These are phyloP conservation scores for Sanghuangporus baumii DNA, from an alignment of 1,284 basidiomycete genomes.

Conservation along the genomic window DNA sequence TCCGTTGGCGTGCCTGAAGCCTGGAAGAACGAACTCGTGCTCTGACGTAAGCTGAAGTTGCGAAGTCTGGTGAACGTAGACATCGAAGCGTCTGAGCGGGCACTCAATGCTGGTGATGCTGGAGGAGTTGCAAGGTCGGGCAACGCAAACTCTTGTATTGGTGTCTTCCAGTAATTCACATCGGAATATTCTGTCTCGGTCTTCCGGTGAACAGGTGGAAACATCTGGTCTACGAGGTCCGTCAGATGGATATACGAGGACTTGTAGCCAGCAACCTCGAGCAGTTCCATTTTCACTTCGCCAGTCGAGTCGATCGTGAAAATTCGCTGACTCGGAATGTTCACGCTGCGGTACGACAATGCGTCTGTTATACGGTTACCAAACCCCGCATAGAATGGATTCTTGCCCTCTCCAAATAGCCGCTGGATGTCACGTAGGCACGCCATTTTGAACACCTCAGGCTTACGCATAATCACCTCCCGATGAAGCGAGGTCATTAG, in stretches of 20 bases:
- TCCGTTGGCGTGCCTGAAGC: slow-evolving; percentile 25
- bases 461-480: slow-evolving; percentile 98
- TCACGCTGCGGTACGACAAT: slow-evolving; percentile 92
- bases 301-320: slow-evolving; percentile 97
- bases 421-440: slow-evolving; percentile 95
- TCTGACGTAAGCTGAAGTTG: slow-evolving; percentile 69
- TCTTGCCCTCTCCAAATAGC: slow-evolving; percentile 74
- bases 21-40: slow-evolving; percentile 27
- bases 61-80: slow-evolving; percentile 73
- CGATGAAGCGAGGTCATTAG: slow-evolving; percentile 94
- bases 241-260: slow-evolving; percentile 98
- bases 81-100: slow-evolving; percentile 79
- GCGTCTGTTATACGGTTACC: slow-evolving; percentile 99
- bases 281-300: slow-evolving; percentile 95
- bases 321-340: slow-evolving; percentile 90
- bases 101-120: slow-evolving; percentile 81
- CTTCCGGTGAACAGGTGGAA: slow-evolving; percentile 90
- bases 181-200: slow-evolving; percentile 91
- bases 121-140: slow-evolving; percentile 84
- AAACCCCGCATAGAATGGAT: slow-evolving; percentile 96
- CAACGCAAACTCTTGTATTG: slow-evolving; percentile 73
- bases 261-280: slow-evolving; percentile 95
- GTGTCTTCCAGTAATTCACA: slow-evolving; percentile 93
- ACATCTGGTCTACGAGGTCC: slow-evolving; percentile 98
- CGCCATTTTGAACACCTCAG: slow-evolving; percentile 99